Percentiles rank a stretch among this genome's conserved stretches.
phyloP scores from a whole-genome alignment of 169 alveolate species.

The Plasmodium coatneyi region DNA sequence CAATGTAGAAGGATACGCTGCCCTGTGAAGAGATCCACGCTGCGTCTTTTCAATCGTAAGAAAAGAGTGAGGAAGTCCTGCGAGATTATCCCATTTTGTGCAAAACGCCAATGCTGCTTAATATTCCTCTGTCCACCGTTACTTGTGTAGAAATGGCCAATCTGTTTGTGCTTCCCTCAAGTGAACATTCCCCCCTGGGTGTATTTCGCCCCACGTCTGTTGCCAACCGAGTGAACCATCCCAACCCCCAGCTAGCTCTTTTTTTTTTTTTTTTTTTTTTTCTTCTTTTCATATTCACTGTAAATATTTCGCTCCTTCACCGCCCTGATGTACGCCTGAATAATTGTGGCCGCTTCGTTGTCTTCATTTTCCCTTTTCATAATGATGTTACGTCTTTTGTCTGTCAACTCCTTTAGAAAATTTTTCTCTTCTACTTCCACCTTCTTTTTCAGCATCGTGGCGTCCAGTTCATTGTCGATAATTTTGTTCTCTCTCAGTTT shows the following conservation, averaged over 20 bases:
- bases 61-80: neutral
- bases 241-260: neutral
- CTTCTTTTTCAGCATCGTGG: slow-evolving; percentile 17
- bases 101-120: neutral
- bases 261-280: slow-evolving; percentile 33
- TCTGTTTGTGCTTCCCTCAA: too few species aligned
- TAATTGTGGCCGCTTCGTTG: slow-evolving; percentile 58
- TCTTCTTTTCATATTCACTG: slow-evolving; percentile 45
- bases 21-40: neutral
- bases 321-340: slow-evolving; percentile 70
- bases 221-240: neutral
- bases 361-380: slow-evolving; percentile 17
- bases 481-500: slow-evolving; percentile 27
- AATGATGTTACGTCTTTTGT: slow-evolving; percentile 29
- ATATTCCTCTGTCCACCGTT: too few species aligned
- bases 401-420: slow-evolving; percentile 33
- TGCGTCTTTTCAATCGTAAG: neutral
- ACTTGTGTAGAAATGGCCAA: too few species aligned
- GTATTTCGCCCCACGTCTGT: too few species aligned
- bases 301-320: slow-evolving; percentile 38
- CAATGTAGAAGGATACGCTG: too few species aligned
- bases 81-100: neutral
- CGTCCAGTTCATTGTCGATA: slow-evolving; percentile 24
- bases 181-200: too few species aligned
- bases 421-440: slow-evolving; percentile 19